Base-by-base conservation (phyloP, 2,329 filamentous ascomycete species). In the Microsporum audouinii region DNA sequence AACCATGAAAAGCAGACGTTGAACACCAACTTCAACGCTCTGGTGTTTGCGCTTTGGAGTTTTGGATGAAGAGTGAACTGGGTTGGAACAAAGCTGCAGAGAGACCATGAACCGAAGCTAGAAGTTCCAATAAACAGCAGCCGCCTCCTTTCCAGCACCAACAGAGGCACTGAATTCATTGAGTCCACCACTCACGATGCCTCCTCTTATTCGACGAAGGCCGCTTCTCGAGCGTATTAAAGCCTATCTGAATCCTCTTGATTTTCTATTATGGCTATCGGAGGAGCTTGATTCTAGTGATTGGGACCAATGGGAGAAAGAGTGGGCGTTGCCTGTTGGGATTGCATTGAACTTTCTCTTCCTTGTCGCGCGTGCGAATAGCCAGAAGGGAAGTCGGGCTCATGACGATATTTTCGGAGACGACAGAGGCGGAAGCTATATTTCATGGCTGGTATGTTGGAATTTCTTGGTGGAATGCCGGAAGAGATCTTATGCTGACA, bases 281-380 rank as follows among this genome's bases (percentile, higher is more conserved):
- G 92, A 97, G 72, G 89, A 96, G 75, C 82, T 99, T 63, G 91
- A 96, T 71, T 90, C 90, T 33, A 86, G 88, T 70, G 89, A 96
- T 68, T 95, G 91, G 85, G 89, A 96, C 67, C 89, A 92, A 23
- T 78, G 83, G 63, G 78, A 85, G 64, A 87, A 88, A 66, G 77
- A 85, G 39, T 87, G 89, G 72, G 88, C 89, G 31, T 83, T 85
- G 3, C 85, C 89, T 58, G 77, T 95, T 17, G 92, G 91, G 3
- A 67, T 96, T 33, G 81, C 72, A 0, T 78, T 91, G 68, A 97
- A 97, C 73, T 76, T 95, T 45, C 67, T 87, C 36, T 92, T 96
- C 71, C 78, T 96, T 60, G 75, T 97, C 65, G 88, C 91, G 34
- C 84, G 90, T 67, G 90, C 91, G 62, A 95, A 95, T 74, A 84